A percentile compares a stretch with the other conserved stretches of the same genome.
These are phyloP conservation scores for Oldenlandia corymbosa DNA, from an alignment of 257 asterid species.

Conservation along the genomic window DNA sequence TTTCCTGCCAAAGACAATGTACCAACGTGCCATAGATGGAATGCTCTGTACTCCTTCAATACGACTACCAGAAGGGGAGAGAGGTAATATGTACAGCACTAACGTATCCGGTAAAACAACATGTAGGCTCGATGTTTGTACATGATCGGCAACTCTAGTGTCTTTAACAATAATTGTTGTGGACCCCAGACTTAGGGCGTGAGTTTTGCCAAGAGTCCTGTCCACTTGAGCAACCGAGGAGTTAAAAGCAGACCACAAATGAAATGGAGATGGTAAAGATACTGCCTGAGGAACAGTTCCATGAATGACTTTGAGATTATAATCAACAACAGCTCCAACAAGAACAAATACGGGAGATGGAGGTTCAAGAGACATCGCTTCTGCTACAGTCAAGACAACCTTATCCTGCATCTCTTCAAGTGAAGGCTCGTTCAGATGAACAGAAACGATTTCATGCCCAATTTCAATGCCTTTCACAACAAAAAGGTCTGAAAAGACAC, in stretches of 20 bases:
- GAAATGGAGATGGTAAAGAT: conserved; percentile 67
- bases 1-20: conserved; percentile 59
- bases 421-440: conserved; percentile 64
- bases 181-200: conserved; percentile 60
- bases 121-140: conserved; percentile 69
- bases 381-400: conserved; percentile 80
- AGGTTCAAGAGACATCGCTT: conserved; percentile 93
- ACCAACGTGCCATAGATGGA: conserved; percentile 71
- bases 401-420: conserved; percentile 53
- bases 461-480: conserved; percentile 80
- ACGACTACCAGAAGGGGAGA: conserved; percentile 48
- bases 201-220: conserved; percentile 47
- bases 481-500: conserved; percentile 75
- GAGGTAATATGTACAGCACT: conserved; percentile 48
- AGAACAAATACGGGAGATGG: conserved; percentile 82
- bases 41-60: conserved; percentile 42
- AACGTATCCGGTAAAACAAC: conserved; percentile 79
- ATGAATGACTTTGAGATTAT: conserved; percentile 70
- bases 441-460: conserved; percentile 85
- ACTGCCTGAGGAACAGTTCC: conserved; percentile 58
- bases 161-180: conserved; percentile 73
- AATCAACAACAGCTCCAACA: conserved; percentile 63
- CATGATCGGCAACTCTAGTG: conserved; percentile 78
- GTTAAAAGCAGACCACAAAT: conserved; percentile 68
- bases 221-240: conserved; percentile 78